phyloP scores from a whole-genome alignment of 805 yeast genomes.

The Millerozyma miso region DNA sequence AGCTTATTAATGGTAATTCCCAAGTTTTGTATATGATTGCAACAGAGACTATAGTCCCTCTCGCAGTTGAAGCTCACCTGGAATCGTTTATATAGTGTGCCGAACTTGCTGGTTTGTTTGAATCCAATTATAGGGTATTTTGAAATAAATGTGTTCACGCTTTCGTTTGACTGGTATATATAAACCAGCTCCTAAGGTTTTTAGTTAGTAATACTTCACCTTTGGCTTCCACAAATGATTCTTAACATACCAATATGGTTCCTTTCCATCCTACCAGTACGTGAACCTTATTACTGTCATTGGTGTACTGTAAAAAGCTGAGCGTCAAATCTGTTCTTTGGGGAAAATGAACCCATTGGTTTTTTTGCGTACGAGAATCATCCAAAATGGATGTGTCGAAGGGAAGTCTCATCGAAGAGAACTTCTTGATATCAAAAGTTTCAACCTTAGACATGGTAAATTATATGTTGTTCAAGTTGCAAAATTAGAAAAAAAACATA shows the following conservation, averaged over 20 bases:
- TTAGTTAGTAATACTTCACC: neutral
- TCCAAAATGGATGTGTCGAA: neutral
- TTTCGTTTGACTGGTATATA: constrained; percentile 4
- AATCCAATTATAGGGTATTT: constrained; percentile 26
- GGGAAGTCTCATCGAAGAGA: constrained; percentile 2
- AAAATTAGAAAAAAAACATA: neutral
- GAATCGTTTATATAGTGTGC: constrained; percentile 20
- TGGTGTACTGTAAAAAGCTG: constrained; percentile 9
- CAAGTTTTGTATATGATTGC: neutral
- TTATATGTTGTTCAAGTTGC: neutral
- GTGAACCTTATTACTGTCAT: constrained; percentile 4
- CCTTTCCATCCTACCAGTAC: constrained; percentile 17
- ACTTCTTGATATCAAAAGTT: constrained; percentile 7
- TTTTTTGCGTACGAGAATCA: neutral
- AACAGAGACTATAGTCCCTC: constrained; percentile 11
- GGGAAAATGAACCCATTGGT: constrained; percentile 28
- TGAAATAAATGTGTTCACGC: constrained; percentile 13
- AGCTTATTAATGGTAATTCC: neutral
- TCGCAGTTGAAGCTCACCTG: constrained; percentile 21
- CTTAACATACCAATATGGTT: constrained; percentile 8
- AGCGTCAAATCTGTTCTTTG: constrained; percentile 22
- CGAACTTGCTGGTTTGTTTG: constrained; percentile 18
- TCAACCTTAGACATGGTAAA: neutral
- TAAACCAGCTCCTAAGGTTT: constrained; percentile 8
- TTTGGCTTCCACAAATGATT: too few relatives aligned